Conservation (phyloP, 495 filamentous ascomycete species). For the Staphylotrichum longicolle region DNA sequence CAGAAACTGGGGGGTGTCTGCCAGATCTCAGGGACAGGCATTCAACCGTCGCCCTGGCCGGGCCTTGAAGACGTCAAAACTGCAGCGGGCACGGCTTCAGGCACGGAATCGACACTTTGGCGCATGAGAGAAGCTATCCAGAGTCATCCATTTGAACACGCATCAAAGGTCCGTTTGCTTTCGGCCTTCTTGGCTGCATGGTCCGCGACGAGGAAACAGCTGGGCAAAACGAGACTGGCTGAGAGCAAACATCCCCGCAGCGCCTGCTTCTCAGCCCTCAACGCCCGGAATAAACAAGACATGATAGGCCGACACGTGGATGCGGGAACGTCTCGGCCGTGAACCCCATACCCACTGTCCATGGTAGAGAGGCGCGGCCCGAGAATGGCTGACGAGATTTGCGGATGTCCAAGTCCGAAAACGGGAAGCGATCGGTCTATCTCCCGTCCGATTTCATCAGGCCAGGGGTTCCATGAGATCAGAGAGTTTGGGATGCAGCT, state of each 20-base stretch:
- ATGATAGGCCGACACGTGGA: conserved; percentile 1
- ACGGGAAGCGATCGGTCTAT: neutral
- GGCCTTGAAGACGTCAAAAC: neutral
- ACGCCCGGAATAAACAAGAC: neutral
- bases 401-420: neutral
- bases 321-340: conserved; percentile 7
- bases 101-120: neutral
- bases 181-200: conserved; percentile 14
- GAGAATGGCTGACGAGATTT: neutral
- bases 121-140: neutral
- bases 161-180: conserved; percentile 9
- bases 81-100: neutral
- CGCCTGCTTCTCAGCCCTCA: neutral
- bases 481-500: neutral
- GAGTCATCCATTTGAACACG: neutral
- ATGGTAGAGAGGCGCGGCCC: conserved; percentile 1
- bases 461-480: too few species aligned
- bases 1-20: conserved; percentile 10
- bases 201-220: neutral
- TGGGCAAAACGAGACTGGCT: neutral
- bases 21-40: conserved; percentile 11
- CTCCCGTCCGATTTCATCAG: neutral
- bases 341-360: neutral
- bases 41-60: neutral
- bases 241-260: conserved; percentile 1